A percentile compares a stretch with the other conserved stretches of the same genome.
These are phyloP conservation scores for Cylindrodendrum hubeiense DNA, from an alignment of 2,329 filamentous ascomycete species.

Conservation along the genomic window DNA sequence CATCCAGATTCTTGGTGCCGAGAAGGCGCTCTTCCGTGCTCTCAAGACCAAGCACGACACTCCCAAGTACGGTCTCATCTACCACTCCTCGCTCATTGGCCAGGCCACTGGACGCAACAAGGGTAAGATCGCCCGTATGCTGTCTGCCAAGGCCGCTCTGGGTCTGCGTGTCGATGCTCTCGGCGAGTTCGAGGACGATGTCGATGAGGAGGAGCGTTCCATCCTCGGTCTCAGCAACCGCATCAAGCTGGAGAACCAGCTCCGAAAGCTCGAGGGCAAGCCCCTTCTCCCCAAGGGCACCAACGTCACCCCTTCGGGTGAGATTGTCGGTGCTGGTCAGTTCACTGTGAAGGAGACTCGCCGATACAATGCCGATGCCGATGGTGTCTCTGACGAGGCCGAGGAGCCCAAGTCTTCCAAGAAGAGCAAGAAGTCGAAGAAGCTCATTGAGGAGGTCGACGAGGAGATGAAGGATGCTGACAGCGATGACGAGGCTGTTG, in stretches of 20 bases:
- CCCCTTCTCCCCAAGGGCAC: conserved; percentile 82
- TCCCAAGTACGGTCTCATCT: conserved; percentile 96
- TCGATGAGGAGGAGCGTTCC: conserved; percentile 90
- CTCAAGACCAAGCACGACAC: conserved; percentile 99
- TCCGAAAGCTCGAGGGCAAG: conserved; percentile 89
- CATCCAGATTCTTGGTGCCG: conserved; percentile 97
- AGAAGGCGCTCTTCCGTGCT: conserved; percentile 98
- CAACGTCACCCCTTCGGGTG: conserved; percentile 80
- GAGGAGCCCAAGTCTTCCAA: conserved; percentile 52
- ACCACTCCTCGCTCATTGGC: conserved; percentile 92
- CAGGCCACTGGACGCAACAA: conserved; percentile 99
- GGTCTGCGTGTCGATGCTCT: conserved; percentile 92
- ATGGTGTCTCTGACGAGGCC: conserved; percentile 77
- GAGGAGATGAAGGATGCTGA: conserved; percentile 60
- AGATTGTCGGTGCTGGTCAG: conserved; percentile 75
- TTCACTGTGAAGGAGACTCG: conserved; percentile 93
- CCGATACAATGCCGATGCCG: conserved; percentile 95
- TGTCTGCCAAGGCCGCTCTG: conserved; percentile 92
- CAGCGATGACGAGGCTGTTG: conserved; percentile 47
- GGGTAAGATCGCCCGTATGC: conserved; percentile 98
- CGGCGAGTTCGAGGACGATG: conserved; percentile 68
- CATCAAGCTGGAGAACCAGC: conserved; percentile 79
- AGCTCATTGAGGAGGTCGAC: conserved; percentile 57
- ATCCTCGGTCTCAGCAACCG: conserved; percentile 81
- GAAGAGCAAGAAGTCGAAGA: conserved; percentile 55